Evolutionary conservation across 192 early-diverging fungal genomes (phyloP), one percentile per base, ranked within the genome.

Genomic region (Backusella macrospora): DNA sequence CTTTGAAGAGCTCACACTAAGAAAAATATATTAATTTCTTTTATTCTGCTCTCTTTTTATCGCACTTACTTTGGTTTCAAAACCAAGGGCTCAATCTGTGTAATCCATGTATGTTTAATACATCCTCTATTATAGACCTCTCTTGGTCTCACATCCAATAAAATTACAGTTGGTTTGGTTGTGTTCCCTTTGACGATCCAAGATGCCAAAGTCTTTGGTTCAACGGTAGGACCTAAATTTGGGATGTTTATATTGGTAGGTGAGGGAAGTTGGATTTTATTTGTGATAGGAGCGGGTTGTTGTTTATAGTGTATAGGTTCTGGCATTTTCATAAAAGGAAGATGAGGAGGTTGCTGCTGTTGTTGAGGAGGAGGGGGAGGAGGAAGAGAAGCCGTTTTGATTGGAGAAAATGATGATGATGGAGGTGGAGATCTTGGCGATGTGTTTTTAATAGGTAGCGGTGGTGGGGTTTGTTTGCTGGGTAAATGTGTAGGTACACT

Each of bases 61-160:
- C 15, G 12, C 0, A 67, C 83, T 67, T 87, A 94, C 84, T 84
- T 84, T 75, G 83, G 77, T 49, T 79, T 80, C 13, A 86, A 78
- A 29, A 84, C 86, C 43, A 85, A 70, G 1, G 96, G 96, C 67
- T 96, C 94, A 14, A 97, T 66, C 70, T 96, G 89, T 16, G 95
- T 89, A 15, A 91, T 79, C 70, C 85, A 79, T 34, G 76, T 76
- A 75, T 91, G 88, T 49, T 88, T 88, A 45, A 97, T 86, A 13
- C 88, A 92, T 2, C 91, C 92, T 66, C 81, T 83, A 0, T 81
- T 80, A 78, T 83, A 95, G 40, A 91, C 83, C 34, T 92, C 88
- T 45, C 87, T 86, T 40, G 87, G 86, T 14, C 96, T 86, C 12
- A 96, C 86, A 80, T 97, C 96, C 69, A 97, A 79, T 18, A 96